phyloP scores from a whole-genome alignment of 345 rosid genomes.

The Melaleuca alternifolia region DNA sequence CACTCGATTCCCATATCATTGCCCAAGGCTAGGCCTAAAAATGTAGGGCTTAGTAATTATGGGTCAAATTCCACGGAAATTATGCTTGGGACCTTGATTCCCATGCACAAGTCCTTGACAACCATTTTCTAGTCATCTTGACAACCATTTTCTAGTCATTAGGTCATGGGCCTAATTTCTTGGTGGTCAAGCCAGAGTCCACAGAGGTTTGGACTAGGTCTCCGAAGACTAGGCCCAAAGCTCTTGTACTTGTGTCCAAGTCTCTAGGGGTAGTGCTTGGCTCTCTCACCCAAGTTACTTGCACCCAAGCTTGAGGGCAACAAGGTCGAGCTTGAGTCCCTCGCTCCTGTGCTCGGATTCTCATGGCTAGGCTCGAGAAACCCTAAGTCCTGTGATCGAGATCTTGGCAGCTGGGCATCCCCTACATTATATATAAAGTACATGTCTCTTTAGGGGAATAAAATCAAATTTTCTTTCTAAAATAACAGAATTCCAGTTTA shows the following conservation, averaged over 20 bases:
- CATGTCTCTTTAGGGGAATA: neutral
- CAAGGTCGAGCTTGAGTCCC: neutral
- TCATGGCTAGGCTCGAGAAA: neutral
- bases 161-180: neutral
- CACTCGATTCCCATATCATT: accelerated
- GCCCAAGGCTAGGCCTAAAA: neutral
- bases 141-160: too few relatives aligned
- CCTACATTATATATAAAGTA: neutral
- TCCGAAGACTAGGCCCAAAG: neutral
- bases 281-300: too few relatives aligned
- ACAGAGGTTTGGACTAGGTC: neutral
- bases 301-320: neutral
- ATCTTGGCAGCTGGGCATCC: neutral
- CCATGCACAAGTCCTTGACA: neutral
- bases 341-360: neutral
- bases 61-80: too few relatives aligned
- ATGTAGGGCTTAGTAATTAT: too few relatives aligned
- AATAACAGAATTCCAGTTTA: neutral
- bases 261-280: neutral
- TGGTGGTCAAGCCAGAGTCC: accelerated
- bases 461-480: neutral
- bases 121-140: neutral
- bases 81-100: accelerated
- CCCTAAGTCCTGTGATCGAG: neutral
- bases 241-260: accelerated